Evolutionary conservation across 2,329 filamentous ascomycete genomes (phyloP), one percentile per base, ranked within the genome.

Genomic region (Cytospora piceae): DNA sequence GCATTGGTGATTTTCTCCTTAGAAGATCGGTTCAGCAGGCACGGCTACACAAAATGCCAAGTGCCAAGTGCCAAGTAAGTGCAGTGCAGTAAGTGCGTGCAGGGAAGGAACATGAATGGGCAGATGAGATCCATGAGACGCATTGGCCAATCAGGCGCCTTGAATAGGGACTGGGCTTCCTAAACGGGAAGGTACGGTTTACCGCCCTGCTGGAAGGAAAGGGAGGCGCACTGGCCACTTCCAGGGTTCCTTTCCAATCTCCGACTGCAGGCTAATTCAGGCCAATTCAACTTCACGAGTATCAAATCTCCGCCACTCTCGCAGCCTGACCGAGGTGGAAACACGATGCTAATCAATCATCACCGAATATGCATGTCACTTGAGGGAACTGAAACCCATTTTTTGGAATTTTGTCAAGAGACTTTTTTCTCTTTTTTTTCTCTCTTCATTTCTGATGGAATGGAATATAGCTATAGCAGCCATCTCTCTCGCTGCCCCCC

Each of bases 401-500:
- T n/a, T 6, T 8, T 22, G 7, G 17, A 9, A 9, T 49, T 49
- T 37, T 6, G 55, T 56, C 34, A 57, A 57, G 17, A 52, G 42
- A 51, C 53, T 46, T 57, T 63, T 63, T 51, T 57, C 54, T 24
- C 15, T 39, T 34, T 62, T 63, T 53, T 53, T 57, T 63, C 61
- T 63, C 53, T 63, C 51, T 53, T 22, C n/a, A 22, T 49, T 57
- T 63, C 42, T 52, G 22, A 51, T 63, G 61, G 34, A 54, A 63
- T 27, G 51, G 53, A 63, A 63, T 57, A 63, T 37, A 63, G 56
- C 56, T 57, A 63, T 52, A 39, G 53, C 61, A 63, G 61, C 61
- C 54, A 57, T 61, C 46, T 58, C 52, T 60, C 62, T 60, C 62
- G 54, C 62, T 67, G 58, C 46, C n/a, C 54, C 62, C 29, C 54